A percentile compares a stretch with the other conserved stretches of the same genome.
Conservation (phyloP, 805 yeast genomes). For the Ogataea thermomethanolica region DNA sequence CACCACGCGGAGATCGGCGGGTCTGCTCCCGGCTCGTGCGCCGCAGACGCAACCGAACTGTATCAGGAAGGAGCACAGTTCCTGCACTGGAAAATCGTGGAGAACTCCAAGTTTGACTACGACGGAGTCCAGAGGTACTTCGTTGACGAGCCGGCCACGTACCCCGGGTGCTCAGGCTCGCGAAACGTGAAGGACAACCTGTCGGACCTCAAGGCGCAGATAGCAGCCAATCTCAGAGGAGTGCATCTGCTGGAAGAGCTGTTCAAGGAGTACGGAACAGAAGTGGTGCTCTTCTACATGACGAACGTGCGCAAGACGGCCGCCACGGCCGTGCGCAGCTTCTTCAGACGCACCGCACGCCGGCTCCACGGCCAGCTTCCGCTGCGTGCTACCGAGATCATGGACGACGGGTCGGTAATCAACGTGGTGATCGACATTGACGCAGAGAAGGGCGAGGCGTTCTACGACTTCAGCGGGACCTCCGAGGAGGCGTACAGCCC, state of each 20-base stretch:
- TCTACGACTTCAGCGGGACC: constrained; percentile 50
- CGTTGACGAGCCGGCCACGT: constrained; percentile 46
- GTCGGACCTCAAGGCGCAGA: constrained; percentile 46
- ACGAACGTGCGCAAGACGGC: constrained; percentile 43
- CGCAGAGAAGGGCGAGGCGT: constrained; percentile 39
- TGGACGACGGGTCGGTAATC: constrained; percentile 57
- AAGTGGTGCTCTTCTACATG: constrained; percentile 46
- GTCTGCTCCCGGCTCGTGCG: constrained; percentile 13
- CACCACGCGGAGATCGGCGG: constrained; percentile 14
- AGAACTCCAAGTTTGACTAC: constrained; percentile 48
- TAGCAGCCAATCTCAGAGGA: constrained; percentile 50
- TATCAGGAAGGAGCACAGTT: constrained; percentile 49
- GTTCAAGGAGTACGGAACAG: constrained; percentile 41
- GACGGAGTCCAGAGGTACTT: constrained; percentile 45
- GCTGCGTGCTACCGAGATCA: constrained; percentile 42
- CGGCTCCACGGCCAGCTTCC: constrained; percentile 35
- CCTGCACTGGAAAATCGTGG: constrained; percentile 47
- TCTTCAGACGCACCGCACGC: constrained; percentile 35
- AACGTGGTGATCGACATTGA: constrained; percentile 40
- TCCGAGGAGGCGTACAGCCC: constrained; percentile 50
- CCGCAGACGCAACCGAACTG: constrained; percentile 13
- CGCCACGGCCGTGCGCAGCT: constrained; percentile 41
- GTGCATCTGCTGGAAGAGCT: constrained; percentile 41
- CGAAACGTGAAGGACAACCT: constrained; percentile 51
- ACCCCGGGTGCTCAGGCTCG: constrained; percentile 53